Evolutionary conservation across 2,329 filamentous ascomycete species (phyloP), one percentile per base, ranked within the genome.

Genomic region (Sphaerulina musiva): DNA sequence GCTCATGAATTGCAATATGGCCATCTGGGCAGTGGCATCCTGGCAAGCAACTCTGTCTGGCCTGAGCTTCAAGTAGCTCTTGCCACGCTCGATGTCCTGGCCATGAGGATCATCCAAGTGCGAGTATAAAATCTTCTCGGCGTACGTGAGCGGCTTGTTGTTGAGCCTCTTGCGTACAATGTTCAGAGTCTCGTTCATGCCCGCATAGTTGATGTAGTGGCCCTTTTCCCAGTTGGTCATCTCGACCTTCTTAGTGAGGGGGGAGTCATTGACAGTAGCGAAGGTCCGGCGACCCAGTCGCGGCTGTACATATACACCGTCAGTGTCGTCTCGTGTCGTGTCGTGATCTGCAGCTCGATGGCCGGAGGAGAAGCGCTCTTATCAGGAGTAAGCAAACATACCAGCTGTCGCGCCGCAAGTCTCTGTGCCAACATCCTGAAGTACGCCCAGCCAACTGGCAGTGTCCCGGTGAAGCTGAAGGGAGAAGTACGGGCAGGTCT

Each of bases 21-120:
- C 93, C 93, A 98, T 98, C 82, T 98, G 93, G 61, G 93, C 93
- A 57, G 93, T 97, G 72, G 93, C 93, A 82, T 98, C 93, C 80
- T 98, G 93, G 81, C 93, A 97, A 74, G 93, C 93, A 69, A 98
- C 93, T 75, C 93, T 89, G 73, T 98, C 93, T 55, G 93, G 93
- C 64, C 93, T 88, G 65, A 98, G 85, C 80, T 92, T 96, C 64
- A 98, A 84, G 78, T 98, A 97, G 57, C 91, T 96, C 68, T 83
- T 83, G 70, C 93, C 93, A 73, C 93, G 89, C 83, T 96, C 84
- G 68, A 98, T 95, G 48, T 97, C 92, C 76, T 97, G 92, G 66
- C 84, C 86, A 69, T 97, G 88, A 53, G 93, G 93, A 74, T 98
- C 89, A 77, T 97, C 93, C 73, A 98, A 80, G 76, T 98, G 93